Evolutionary conservation across 805 yeast genomes (phyloP), one percentile per base, ranked within the genome.

Genomic region (Candida taoyuanica): DNA sequence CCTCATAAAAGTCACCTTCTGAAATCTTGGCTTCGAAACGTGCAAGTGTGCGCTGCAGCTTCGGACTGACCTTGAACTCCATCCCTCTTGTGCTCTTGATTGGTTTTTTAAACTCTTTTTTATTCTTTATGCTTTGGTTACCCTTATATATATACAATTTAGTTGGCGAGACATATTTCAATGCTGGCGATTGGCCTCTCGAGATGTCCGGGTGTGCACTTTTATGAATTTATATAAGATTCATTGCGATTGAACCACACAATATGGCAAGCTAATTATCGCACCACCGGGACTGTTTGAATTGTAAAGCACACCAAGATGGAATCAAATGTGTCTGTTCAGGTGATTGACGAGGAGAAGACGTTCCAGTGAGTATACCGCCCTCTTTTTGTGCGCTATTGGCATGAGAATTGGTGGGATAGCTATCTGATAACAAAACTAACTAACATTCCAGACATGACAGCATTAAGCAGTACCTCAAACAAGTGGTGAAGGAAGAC

Each of bases 1-100:
- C 98, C 58, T 93, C 98, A 58, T 91, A 91, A 64, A 72, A 87
- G 39, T 88, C 84, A 3, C 85, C 86, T 34, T 72, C 72, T 35
- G 72, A 74, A 46, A 91, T 81, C 52, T 84, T 80, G 18, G 53
- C 71, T 53, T 79, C 75, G 64, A 82, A 83, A 48, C 93, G 66
- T 17, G 70, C 76, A 31, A 82, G 60, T 1, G 87, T 81, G 50
- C 74, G 72, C 37, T 71, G 68, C 17, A 82, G 60, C 53, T 78
- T 80, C 3, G 58, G 56, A 23, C 48, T 38, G 29, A 50, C 47
- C 11, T 40, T 40, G 29, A 50, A 44, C 23, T 38, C 46, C 8
- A 40, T 29, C 21, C 41, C 43, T 49, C 41, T 43, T 27, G 19
- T 24, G 11, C 16, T 7, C 7, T 15, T 7, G 7, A 9, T 26